phyloP scores from a whole-genome alignment of 2,329 filamentous ascomycete genomes.

The Colletotrichum scovillei region DNA sequence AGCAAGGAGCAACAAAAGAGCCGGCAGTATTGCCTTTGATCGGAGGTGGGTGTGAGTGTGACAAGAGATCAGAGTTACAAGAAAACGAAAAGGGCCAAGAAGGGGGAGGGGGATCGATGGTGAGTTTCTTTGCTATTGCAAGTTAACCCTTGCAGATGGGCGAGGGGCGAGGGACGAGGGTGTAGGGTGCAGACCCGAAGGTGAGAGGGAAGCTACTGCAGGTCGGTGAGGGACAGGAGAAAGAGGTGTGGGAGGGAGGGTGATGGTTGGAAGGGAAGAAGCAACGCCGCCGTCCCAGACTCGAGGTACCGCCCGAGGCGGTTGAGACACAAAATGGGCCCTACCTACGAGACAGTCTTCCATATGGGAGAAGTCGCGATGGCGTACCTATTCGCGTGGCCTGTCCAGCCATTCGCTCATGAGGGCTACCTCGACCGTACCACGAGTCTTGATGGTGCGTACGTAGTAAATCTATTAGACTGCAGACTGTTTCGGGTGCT shows the following conservation, averaged over 20 bases:
- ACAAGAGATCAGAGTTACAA: background rate
- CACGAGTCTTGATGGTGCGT: background rate
- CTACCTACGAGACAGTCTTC: constrained; percentile 13
- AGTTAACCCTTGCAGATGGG: constrained; percentile 30
- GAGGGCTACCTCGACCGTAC: constrained; percentile 5
- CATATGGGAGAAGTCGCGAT: constrained; percentile 1
- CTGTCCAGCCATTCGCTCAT: background rate
- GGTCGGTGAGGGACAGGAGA: constrained; percentile 8
- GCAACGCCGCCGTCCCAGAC: constrained; percentile 19
- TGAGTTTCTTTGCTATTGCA: background rate
- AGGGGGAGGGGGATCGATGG: background rate
- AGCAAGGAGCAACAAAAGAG: constrained; percentile 24
- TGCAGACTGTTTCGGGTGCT: constrained; percentile 41
- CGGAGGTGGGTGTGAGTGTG: background rate
- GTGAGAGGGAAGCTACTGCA: constrained; percentile 19
- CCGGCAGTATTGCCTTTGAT: background rate
- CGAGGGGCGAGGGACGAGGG: constrained; percentile 14
- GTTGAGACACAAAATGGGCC: constrained; percentile 6
- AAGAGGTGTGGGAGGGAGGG: constrained; percentile 11
- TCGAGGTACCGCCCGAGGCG: constrained; percentile 11
- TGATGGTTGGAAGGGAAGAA: constrained; percentile 13
- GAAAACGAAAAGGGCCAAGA: background rate
- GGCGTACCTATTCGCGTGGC: constrained; percentile 1
- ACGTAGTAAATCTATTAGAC: background rate
- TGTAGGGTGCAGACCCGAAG: background rate